Percentiles rank a stretch among this genome's conserved stretches.
Conservation (phyloP, 495 filamentous ascomycete species). For the Neurospora sp. region DNA sequence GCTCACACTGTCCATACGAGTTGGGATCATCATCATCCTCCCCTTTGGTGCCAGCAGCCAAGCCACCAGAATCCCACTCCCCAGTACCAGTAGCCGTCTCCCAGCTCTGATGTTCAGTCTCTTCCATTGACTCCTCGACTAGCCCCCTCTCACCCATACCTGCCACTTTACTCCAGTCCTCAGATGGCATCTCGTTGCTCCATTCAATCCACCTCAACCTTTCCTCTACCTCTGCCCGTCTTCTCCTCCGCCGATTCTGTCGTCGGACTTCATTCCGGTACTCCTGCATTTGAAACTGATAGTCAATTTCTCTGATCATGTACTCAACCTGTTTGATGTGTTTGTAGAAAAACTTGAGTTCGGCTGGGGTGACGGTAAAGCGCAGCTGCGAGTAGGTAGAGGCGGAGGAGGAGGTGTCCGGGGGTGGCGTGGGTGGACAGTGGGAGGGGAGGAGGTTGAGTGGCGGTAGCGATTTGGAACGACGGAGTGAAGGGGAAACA, state of each 20-base stretch:
- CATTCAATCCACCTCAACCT: background rate
- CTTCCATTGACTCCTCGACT: background rate
- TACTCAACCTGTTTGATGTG: background rate
- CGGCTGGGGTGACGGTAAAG: background rate
- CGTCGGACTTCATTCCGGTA: background rate
- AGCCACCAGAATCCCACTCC: background rate
- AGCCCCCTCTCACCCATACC: background rate
- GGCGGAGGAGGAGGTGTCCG: background rate
- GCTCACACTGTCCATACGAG: background rate
- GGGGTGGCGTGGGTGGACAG: background rate
- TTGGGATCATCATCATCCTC: background rate
- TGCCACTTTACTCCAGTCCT: background rate
- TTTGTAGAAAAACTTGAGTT: background rate
- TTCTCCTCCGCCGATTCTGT: background rate
- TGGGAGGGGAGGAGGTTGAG: background rate
- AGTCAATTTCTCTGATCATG: background rate
- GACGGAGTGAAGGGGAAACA: background rate
- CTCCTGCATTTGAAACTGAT: background rate
- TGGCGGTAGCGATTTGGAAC: background rate
- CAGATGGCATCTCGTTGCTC: background rate
- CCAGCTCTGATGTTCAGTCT: background rate
- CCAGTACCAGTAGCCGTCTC: background rate
- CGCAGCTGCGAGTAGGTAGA: background rate
- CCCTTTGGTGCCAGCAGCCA: background rate
- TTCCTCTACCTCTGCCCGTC: background rate